Conservation (phyloP, 2,329 filamentous ascomycete species). For the Arthrinium phaeospermum region DNA sequence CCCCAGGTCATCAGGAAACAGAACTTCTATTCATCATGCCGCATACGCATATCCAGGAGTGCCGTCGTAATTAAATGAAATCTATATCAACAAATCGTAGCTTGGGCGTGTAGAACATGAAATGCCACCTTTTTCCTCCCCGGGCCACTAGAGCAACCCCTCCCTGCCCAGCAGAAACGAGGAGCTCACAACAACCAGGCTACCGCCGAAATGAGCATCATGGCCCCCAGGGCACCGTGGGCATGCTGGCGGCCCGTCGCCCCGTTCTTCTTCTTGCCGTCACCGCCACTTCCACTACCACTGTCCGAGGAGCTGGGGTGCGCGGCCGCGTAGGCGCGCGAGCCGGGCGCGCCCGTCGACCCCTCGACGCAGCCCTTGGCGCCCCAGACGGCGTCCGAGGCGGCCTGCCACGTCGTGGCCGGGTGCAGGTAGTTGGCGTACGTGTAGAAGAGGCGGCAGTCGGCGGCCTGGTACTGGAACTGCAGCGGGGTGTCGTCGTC, state of each 20-base stretch:
- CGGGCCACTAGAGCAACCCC: background rate
- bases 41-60: background rate
- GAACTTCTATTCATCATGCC: background rate
- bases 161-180: background rate
- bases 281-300: background rate
- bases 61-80: background rate
- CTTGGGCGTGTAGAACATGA: too few species aligned
- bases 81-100: background rate
- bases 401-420: constrained; percentile 53
- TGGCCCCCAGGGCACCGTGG: background rate
- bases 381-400: constrained; percentile 45
- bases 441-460: constrained; percentile 64
- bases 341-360: background rate
- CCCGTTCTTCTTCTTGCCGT: background rate
- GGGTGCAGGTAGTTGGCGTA: constrained; percentile 53
- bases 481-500: constrained; percentile 53
- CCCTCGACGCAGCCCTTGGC: constrained; percentile 38
- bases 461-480: constrained; percentile 61
- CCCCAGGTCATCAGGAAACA: background rate
- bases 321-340: background rate
- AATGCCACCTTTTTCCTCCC: too few species aligned
- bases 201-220: background rate
- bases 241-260: background rate
- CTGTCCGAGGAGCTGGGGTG: background rate
- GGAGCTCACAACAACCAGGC: background rate